These are phyloP conservation scores for Tuber aestivum DNA, from an alignment of 495 filamentous ascomycete genomes.

Conservation along the genomic window DNA sequence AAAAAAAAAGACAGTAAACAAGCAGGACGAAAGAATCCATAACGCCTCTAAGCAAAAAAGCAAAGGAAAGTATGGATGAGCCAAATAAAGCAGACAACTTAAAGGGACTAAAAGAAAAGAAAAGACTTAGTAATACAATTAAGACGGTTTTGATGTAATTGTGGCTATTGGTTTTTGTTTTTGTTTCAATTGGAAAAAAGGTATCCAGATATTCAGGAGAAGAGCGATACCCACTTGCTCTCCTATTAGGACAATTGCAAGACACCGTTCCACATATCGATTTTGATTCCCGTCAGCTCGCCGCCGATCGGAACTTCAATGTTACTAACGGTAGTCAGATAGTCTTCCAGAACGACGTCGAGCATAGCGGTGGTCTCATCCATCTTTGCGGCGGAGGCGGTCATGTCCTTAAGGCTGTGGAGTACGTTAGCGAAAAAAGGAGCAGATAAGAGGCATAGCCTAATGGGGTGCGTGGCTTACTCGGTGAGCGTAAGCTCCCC, in stretches of 20 bases:
- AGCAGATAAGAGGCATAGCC: not conserved
- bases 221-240: not conserved
- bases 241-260: constrained; percentile 14
- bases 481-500: constrained; percentile 35
- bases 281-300: constrained; percentile 33
- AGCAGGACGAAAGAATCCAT: not conserved
- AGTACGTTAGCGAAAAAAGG: constrained; percentile 1
- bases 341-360: constrained; percentile 27
- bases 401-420: constrained; percentile 34
- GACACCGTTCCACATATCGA: constrained; percentile 38
- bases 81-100: constrained; percentile 26
- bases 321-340: constrained; percentile 22
- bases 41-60: constrained; percentile 26
- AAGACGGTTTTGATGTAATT: constrained; percentile 6
- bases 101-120: constrained; percentile 15
- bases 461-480: constrained; percentile 8
- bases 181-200: not conserved
- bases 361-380: constrained; percentile 35
- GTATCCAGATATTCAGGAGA: not conserved
- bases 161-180: not conserved
- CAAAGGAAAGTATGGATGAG: constrained; percentile 20
- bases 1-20: constrained; percentile 1
- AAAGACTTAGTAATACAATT: constrained; percentile 21
- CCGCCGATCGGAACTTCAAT: constrained; percentile 32
- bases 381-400: constrained; percentile 35